Base-by-base conservation (phyloP, 2,329 filamentous ascomycete genomes). In the Teratosphaeria nubilosa region DNA sequence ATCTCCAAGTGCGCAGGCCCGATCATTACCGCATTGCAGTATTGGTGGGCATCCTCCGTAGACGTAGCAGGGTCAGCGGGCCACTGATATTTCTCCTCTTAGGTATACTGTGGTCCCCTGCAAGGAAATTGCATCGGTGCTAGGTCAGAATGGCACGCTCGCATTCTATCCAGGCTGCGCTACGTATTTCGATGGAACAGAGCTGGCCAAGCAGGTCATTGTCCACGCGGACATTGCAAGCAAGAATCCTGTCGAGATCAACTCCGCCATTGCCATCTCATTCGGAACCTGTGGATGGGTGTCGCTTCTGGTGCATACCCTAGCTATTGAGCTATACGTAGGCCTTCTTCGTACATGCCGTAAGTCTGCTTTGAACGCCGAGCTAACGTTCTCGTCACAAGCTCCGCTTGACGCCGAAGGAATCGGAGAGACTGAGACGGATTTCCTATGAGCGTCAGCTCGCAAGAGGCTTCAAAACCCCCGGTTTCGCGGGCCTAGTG, bases 241-340 rank as follows among this genome's bases (percentile, higher is more conserved):
- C 9, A 64, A 55, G 1, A 62, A 59, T 0, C 60, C 62, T 0
- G 70, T 69, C 25, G 69, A 75, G 50, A 59, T 74, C 5, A 77
- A 74, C 0, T 76, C 78, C 0, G 73, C 73, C 0, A 66, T 84
- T 16, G 74, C 76, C 20, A 55, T 78, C 0, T 69, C 66, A 0
- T 85, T 85, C 59, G 82, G 80, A 2, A 76, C 78, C 63, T 76
- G 78, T 0, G 59, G 78, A 1, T 86, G 80, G 79, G 56, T 85
- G 6, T 76, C 80, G 0, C 63, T 84, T 1, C 61, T 75, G 0
- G 53, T 86, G 1, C 82, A 86, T 62, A 72, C 72, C 11, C 53
- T 81, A 22, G 68, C 69, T 34, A 65, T 74, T 1, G 71, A 74
- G 56, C 27, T 70, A 1, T 75, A 84, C 70, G 69, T 84, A 30